phyloP scores from a whole-genome alignment of 805 yeast genomes.

The Wickerhamomyces tratensis region DNA sequence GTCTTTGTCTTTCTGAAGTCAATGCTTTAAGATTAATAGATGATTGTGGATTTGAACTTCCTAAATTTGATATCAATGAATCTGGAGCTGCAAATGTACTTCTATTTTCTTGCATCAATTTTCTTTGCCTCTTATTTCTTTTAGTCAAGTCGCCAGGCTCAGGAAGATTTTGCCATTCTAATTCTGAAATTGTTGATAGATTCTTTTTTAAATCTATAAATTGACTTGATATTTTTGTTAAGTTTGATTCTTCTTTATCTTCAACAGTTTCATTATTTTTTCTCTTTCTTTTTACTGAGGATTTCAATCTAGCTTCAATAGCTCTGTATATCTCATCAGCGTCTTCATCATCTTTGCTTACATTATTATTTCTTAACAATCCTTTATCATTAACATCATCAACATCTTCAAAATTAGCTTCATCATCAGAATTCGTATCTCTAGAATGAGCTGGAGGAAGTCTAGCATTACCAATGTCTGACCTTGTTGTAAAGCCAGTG shows the following conservation, averaged over 20 bases:
- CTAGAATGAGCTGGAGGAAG: slow-evolving; percentile 19
- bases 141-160: slow-evolving; percentile 85
- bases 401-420: slow-evolving; percentile 12
- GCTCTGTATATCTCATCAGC: slow-evolving; percentile 63
- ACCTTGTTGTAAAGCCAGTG: slow-evolving; percentile 81
- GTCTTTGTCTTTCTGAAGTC: slow-evolving; percentile 53
- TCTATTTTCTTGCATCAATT: slow-evolving; percentile 49
- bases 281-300: slow-evolving; percentile 14
- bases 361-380: slow-evolving; percentile 22
- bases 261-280: slow-evolving; percentile 13
- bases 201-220: slow-evolving; percentile 63
- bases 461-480: slow-evolving; percentile 52
- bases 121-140: slow-evolving; percentile 62
- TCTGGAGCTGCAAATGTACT: slow-evolving; percentile 84
- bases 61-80: slow-evolving; percentile 34
- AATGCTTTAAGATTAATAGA: slow-evolving; percentile 38
- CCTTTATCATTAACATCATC: slow-evolving; percentile 20
- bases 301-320: slow-evolving; percentile 48
- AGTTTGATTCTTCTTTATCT: slow-evolving; percentile 14
- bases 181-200: slow-evolving; percentile 46
- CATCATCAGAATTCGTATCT: slow-evolving; percentile 13
- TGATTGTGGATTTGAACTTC: slow-evolving; percentile 19
- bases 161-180: slow-evolving; percentile 77
- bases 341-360: slow-evolving; percentile 54
- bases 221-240: slow-evolving; percentile 32